Base-by-base conservation (phyloP, 1,284 basidiomycete species). In the Cryptococcus hybrid region DNA sequence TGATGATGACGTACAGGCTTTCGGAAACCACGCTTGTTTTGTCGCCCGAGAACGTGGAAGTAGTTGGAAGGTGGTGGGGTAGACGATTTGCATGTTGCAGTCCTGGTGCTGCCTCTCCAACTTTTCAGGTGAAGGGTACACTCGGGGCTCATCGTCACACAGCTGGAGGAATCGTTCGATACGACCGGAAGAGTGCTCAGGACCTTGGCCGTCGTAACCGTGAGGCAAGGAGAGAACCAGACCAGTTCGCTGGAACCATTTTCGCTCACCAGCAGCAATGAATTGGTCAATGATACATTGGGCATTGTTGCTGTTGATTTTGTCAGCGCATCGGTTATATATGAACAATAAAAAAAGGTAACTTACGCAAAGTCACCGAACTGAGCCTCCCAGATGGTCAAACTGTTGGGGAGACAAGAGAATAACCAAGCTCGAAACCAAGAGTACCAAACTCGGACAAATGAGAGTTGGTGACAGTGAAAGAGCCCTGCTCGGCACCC, bases 201-300 rank as follows among this genome's bases (percentile, higher is more conserved):
- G 96, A 47, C 96, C 96, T 77, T 99, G 96, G 37, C 96, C 96
- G 78, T 99, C 96, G 81, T 94, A 99, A 51, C 96, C 96, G 77
- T 98, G 96, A 7, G 93, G 93, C 63, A 99, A 80, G 71, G 82
- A 93, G 80, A 99, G 83, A 39, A 97, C 92, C 61, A 99, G 78
- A 53, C 96, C 96, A 52, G 87, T 90, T 61, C 96, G 87, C 80
- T 99, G 95, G 56, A 98, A 78, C 96, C 96, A 99, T 79, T 99
- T 99, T 67, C 93, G 84, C 81, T 99, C 96, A 50, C 95, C 95
- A 15, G 94, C 90, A 35, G 94, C 92, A 63, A 99, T 90, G 81
- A 97, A 99, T 79, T 99, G 95, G 78, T 99, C 96, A 69, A 99
- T 97, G 79, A 99, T 97, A 78, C 88, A 90, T 80, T 98, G 95